Percentiles rank a stretch among this genome's conserved stretches.
These are phyloP conservation scores for Brassica rapa DNA, from an alignment of 345 rosid genomes.

Conservation along the genomic window DNA sequence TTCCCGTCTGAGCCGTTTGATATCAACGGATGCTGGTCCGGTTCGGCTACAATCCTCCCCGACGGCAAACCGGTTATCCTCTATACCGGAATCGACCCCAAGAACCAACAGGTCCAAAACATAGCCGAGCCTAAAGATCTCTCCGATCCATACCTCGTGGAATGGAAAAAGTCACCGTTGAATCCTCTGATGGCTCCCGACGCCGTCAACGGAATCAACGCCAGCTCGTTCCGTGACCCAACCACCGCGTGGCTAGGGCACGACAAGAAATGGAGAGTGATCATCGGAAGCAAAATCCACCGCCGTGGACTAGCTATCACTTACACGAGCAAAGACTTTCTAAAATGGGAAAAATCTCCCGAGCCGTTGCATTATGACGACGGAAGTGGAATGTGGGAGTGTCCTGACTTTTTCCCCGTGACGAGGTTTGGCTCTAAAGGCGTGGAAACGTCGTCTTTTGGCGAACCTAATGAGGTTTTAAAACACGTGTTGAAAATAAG, in stretches of 20 bases:
- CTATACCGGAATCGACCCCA: slow-evolving; percentile 59
- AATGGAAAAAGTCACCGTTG: slow-evolving; percentile 62
- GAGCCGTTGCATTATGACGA: slow-evolving; percentile 58
- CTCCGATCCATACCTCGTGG: slow-evolving; percentile 59
- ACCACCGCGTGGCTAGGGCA: slow-evolving; percentile 76
- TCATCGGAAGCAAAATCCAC: slow-evolving; percentile 55
- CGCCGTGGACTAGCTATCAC: slow-evolving; percentile 52
- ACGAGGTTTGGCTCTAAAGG: slow-evolving; percentile 33
- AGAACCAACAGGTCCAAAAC: slow-evolving; percentile 57
- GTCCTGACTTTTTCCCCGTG: slow-evolving; percentile 77
- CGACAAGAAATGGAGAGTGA: slow-evolving; percentile 57
- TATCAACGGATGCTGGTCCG: slow-evolving; percentile 73
- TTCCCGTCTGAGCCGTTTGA: slow-evolving; percentile 57
- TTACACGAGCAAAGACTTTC: slow-evolving; percentile 60
- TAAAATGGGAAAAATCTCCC: slow-evolving; percentile 49
- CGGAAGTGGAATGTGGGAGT: slow-evolving; percentile 83
- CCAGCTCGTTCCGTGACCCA: slow-evolving; percentile 80
- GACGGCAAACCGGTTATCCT: slow-evolving; percentile 56
- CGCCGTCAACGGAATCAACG: slow-evolving; percentile 41
- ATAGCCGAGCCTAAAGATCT: slow-evolving; percentile 57
- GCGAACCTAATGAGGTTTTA: slow-evolving; percentile 42
- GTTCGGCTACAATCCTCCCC: slow-evolving; percentile 63
- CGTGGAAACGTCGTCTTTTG: slow-evolving; percentile 39
- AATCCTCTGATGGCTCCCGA: slow-evolving; percentile 63
- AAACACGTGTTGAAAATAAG: slow-evolving; percentile 64